Evolutionary conservation across 2,329 filamentous ascomycete genomes (phyloP), one percentile per base, ranked within the genome.

Genomic region (Hypoxylon sp.): DNA sequence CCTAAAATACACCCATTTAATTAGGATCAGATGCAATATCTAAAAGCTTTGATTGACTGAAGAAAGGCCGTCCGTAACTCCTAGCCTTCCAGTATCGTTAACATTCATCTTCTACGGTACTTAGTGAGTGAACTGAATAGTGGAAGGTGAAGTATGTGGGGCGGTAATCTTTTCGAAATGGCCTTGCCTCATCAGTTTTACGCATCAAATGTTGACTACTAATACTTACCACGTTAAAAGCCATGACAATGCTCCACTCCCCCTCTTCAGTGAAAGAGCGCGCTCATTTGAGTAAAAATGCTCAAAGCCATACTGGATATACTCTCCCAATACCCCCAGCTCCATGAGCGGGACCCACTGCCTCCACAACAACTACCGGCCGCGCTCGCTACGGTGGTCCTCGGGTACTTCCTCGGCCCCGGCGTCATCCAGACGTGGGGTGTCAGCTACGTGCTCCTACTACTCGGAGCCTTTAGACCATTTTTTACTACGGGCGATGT

Each of bases 401-500:
- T 66, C 17, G 63, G 60, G 13, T 63, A 55, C 32, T 38, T 55
- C 36, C 4, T 63, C 41, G 63, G 66, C 5, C 63, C 59, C 6
- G 59, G 63, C 28, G 0, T 19, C 5, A 2, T 61, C 23, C 50
- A 57, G 11, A 46, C 46, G 17, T 30, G 38, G 13, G 30, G 13
- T 5, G 13, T 53, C 13, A 23, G 21, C 32, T 55, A 30, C 14
- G 11, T 58, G 3, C 60, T 64, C 1, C 13, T 64, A 1, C 11
- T 21, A 1, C 57, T 68, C 19, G 34, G 32, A 6, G n/a, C 55
- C 9, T 36, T 25, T 41, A 25, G 65, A 17, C 68, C 65, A 34
- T 53, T n/a, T 51, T 70, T 43, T 34, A 64, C 68, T 19, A 34
- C 14, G 41, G 65, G 65, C 14, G 57, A 51, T 46, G 56, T 62